phyloP scores from a whole-genome alignment of 257 asterid genomes.

The Lantana camara region DNA sequence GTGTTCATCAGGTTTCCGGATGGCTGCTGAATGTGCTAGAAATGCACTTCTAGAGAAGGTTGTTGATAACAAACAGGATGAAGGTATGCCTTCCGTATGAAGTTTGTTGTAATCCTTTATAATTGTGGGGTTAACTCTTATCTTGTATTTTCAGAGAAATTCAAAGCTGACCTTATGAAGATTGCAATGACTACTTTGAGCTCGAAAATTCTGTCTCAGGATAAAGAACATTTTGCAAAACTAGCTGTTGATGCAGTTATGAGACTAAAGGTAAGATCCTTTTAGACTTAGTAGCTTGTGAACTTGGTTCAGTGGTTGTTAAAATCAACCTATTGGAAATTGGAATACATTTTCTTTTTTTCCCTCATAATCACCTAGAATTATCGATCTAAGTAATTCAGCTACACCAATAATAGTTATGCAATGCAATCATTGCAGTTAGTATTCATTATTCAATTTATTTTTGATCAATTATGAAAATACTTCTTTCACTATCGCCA shows the following conservation, averaged over 20 bases:
- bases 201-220: slow-evolving; percentile 77
- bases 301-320: neutral
- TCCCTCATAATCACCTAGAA: no score
- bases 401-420: neutral
- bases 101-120: no score
- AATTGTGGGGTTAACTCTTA: slow-evolving; percentile 13
- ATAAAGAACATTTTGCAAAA: slow-evolving; percentile 72
- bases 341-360: neutral
- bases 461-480: neutral
- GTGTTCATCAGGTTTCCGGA: slow-evolving; percentile 62
- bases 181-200: slow-evolving; percentile 85
- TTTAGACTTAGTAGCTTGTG: neutral
- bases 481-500: neutral
- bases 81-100: no score
- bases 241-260: slow-evolving; percentile 82
- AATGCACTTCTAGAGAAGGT: slow-evolving; percentile 72
- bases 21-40: slow-evolving; percentile 88
- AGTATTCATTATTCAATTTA: no score
- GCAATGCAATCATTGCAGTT: neutral
- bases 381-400: no score
- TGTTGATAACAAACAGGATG: slow-evolving; percentile 70
- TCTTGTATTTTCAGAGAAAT: slow-evolving; percentile 53
- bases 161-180: slow-evolving; percentile 64
- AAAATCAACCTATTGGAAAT: neutral
- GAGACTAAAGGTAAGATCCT: slow-evolving; percentile 60